Evolutionary conservation across 2,329 filamentous ascomycete genomes (phyloP).

Genomic region (Trichoderma sp.): DNA sequence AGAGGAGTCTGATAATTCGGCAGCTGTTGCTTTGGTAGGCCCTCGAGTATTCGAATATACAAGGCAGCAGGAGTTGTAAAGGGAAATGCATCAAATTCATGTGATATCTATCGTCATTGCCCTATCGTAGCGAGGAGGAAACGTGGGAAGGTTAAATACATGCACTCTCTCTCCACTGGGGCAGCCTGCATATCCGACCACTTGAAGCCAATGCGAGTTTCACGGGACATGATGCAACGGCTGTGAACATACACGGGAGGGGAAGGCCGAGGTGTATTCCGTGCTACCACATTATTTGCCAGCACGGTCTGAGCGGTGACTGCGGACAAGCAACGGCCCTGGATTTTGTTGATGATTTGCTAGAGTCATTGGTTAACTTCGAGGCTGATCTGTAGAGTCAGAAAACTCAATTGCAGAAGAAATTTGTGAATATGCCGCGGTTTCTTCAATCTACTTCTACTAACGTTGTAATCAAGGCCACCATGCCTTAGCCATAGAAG

Average conservation of each 20-base stretch:
- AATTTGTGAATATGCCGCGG: neutral
- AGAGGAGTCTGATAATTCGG: neutral
- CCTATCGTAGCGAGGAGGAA: neutral
- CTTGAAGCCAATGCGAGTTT: neutral
- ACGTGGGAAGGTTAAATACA: neutral
- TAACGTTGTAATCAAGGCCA: neutral
- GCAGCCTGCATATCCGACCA: neutral
- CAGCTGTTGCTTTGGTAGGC: neutral
- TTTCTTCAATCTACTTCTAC: neutral
- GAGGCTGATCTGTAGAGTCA: neutral
- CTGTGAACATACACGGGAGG: neutral
- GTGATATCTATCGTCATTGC: neutral
- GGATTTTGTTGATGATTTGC: neutral
- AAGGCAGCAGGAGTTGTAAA: neutral
- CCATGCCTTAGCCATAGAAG: neutral
- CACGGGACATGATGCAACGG: neutral
- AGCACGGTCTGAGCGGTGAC: neutral
- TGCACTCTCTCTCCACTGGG: neutral
- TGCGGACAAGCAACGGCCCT: neutral
- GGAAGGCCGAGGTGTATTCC: neutral
- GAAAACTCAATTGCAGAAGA: neutral
- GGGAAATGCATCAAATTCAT: neutral
- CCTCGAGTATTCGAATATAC: neutral
- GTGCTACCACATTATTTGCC: neutral
- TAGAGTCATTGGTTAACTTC: neutral